Percentiles rank a stretch among this genome's conserved stretches.
These are phyloP conservation scores for Cyamopsis tetragonoloba DNA, from an alignment of 306 rosid species.

Conservation along the genomic window DNA sequence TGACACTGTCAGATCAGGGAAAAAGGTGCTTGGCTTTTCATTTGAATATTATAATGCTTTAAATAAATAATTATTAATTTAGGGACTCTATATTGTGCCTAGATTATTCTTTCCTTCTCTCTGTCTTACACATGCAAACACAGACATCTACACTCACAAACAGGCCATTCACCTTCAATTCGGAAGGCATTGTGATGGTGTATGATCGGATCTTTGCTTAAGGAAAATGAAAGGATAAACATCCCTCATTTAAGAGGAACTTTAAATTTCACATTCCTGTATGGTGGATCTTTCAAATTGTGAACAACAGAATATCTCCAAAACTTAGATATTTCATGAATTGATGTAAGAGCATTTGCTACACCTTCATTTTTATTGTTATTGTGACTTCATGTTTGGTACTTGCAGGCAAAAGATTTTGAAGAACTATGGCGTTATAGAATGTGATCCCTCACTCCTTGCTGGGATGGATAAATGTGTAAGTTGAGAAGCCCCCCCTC, in stretches of 20 bases:
- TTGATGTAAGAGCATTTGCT: constrained; percentile 5
- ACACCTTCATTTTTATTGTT: not conserved
- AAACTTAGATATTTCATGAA: not conserved
- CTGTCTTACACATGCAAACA: not conserved
- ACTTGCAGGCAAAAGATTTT: constrained; percentile 59
- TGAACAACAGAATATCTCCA: not conserved
- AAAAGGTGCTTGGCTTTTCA: constrained; percentile 14
- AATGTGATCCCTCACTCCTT: constrained; percentile 68
- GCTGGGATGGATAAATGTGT: constrained; percentile 75
- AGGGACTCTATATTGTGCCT: not conserved
- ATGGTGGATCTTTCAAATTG: not conserved
- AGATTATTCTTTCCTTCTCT: not conserved
- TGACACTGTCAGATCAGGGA: not conserved
- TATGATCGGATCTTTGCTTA: not conserved
- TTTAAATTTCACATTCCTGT: not conserved
- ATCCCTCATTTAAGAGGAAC: not conserved
- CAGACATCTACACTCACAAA: not conserved
- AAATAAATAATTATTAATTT: not conserved
- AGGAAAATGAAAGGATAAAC: not conserved
- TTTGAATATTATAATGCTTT: not conserved
- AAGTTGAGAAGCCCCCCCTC: constrained; percentile 25
- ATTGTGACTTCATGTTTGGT: constrained; percentile 26
- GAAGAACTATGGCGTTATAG: constrained; percentile 80
- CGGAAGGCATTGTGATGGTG: not conserved
- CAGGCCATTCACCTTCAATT: not conserved